A percentile compares a stretch with the other conserved stretches of the same genome.
These are phyloP conservation scores for Acorus calamus DNA, from an alignment of 106 monocot species.

Conservation along the genomic window DNA sequence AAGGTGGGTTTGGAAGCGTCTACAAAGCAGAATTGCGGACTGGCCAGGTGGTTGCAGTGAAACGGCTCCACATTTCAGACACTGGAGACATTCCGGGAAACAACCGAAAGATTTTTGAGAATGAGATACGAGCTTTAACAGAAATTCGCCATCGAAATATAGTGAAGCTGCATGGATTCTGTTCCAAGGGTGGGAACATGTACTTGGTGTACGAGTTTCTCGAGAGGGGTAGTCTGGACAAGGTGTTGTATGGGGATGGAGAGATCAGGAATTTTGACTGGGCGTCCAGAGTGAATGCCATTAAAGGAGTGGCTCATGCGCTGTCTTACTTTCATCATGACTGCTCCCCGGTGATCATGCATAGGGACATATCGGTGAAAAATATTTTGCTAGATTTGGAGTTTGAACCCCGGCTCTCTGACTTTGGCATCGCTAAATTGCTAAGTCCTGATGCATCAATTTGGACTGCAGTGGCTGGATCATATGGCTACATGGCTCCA, in stretches of 20 bases:
- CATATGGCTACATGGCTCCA: constrained; percentile 90
- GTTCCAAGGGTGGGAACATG: constrained; percentile 35
- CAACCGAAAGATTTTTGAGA: constrained; percentile 48
- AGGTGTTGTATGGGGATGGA: constrained; percentile 51
- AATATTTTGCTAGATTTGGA: too few relatives aligned
- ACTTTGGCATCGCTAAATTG: constrained; percentile 62
- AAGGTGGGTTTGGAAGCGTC: constrained; percentile 56
- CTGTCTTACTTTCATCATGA: constrained; percentile 83
- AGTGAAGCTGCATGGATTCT: constrained; percentile 68
- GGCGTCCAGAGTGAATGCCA: constrained; percentile 41
- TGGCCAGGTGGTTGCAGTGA: constrained; percentile 54
- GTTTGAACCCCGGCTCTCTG: too few relatives aligned
- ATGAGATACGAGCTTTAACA: constrained; percentile 62
- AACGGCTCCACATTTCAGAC: constrained; percentile 33
- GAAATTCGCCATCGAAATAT: constrained; percentile 78
- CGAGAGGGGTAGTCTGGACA: constrained; percentile 51
- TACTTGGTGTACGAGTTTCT: too few relatives aligned
- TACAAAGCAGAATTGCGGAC: constrained; percentile 49
- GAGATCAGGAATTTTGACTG: constrained; percentile 43
- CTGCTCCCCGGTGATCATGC: constrained; percentile 48
- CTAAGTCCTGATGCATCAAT: constrained; percentile 30
- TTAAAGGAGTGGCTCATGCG: constrained; percentile 66
- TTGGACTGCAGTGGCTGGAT: constrained; percentile 62
- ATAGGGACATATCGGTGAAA: constrained; percentile 58
- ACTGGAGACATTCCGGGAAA: constrained; percentile 16